Conservation (phyloP, 768 basidiomycete species). For the Tulasnella calospora region DNA sequence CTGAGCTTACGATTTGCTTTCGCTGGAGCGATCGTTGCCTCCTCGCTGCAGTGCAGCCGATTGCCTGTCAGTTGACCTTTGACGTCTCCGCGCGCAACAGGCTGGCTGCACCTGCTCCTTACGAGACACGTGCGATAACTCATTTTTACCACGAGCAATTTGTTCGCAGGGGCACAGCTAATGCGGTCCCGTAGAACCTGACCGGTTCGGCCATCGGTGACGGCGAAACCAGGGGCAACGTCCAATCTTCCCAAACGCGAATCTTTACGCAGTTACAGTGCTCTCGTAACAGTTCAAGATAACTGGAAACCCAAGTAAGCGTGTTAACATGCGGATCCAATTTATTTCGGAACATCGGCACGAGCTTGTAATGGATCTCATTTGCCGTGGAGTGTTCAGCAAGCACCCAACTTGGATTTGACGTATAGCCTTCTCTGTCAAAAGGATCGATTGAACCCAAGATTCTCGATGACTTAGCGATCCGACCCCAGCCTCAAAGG, state of each 20-base stretch:
- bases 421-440: neutral
- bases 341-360: neutral
- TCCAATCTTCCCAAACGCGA: neutral
- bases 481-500: neutral
- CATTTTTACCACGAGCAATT: neutral
- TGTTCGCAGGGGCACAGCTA: neutral
- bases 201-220: neutral
- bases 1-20: neutral
- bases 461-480: neutral
- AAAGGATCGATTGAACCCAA: neutral
- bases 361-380: neutral
- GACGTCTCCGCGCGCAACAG: neutral
- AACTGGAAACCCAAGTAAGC: neutral
- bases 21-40: neutral
- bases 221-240: neutral
- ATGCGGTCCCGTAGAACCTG: neutral
- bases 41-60: neutral
- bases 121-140: neutral
- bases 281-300: neutral
- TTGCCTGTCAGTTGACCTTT: neutral
- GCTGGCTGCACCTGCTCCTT: neutral
- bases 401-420: neutral
- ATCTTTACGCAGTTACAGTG: neutral
- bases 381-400: neutral
- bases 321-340: neutral